These are phyloP conservation scores for Mycena amicta DNA, from an alignment of 768 basidiomycete species.

Conservation along the genomic window DNA sequence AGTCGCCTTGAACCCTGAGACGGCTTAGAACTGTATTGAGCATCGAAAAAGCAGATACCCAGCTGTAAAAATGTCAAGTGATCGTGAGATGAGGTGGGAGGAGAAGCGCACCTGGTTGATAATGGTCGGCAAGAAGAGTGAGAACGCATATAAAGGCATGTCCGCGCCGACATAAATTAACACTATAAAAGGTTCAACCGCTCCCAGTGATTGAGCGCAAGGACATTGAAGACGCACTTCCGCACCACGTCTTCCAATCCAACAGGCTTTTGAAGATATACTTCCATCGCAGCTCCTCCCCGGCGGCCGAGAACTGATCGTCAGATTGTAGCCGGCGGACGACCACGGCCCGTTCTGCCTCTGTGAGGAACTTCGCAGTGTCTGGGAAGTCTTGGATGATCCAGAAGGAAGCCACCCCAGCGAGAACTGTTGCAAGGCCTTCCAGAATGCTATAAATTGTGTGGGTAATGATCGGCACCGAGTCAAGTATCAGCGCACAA, in stretches of 20 bases:
- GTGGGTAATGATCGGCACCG: background rate
- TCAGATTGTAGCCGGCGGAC: conserved; percentile 67
- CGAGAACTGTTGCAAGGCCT: conserved; percentile 69
- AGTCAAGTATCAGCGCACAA: conserved; percentile 43
- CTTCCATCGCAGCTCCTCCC: conserved; percentile 60
- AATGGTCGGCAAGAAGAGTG: conserved; percentile 78
- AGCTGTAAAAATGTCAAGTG: conserved; percentile 33
- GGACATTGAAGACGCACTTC: conserved; percentile 35
- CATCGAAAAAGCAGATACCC: conserved; percentile 31
- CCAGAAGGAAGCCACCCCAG: conserved; percentile 67
- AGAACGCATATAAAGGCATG: conserved; percentile 76
- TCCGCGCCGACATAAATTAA: conserved; percentile 57
- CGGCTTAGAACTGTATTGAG: background rate
- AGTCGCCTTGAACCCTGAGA: conserved; percentile 63
- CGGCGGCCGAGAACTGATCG: conserved; percentile 73
- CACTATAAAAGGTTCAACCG: conserved; percentile 40
- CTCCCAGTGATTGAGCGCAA: background rate
- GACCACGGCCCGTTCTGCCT: conserved; percentile 67
- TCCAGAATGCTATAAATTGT: conserved; percentile 39
- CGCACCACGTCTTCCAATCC: conserved; percentile 79
- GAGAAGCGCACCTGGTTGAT: conserved; percentile 59
- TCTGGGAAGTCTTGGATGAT: conserved; percentile 86
- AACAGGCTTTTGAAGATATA: conserved; percentile 59
- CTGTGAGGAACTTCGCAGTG: conserved; percentile 75
- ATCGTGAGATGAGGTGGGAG: background rate